Base-by-base conservation (phyloP, 345 rosid genomes). In the Eucalyptus pauciflora region DNA sequence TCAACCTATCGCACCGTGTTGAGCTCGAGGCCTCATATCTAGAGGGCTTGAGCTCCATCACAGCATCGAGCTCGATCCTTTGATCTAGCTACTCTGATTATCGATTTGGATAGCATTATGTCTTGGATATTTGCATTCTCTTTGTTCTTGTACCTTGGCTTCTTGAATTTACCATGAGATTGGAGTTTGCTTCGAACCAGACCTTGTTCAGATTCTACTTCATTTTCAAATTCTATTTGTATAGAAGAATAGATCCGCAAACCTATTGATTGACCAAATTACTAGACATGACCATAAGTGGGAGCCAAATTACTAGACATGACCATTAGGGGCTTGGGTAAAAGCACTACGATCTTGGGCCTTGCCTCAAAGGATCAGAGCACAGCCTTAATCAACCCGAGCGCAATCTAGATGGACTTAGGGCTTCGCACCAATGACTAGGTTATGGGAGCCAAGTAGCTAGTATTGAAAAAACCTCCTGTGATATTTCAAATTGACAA, bases 141-240 rank as follows among this genome's bases (percentile, higher is more conserved):
- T 56, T 24, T 22, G 29, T 24, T 22, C 88, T 98, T 97, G 4
- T 97, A 96, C 89, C 86, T 96, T 50, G 97, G 99, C 9, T 96
- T 97, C 94, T 92, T 96, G 92, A 96, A 96, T 96, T 95, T 93
- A 95, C 96, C 91, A 96, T 95, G 54, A 94, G 92, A 90, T 97
- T 97, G 54, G 96, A 95, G 94, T 88, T 97, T 37, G 91, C 98
- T 90, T 95, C 95, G 5, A 95, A 93, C 90, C 96, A 93, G 52
- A 96, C 99, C 88, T 97, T 96, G 18, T 97, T 97, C 85, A 97
- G 98, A 16, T 96, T 96, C 96, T 96, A 94, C 93, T 96, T 51
- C 4, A 51, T 51, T 51, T 17, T 17, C 22, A 51, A 51, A 51
- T 51, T 51, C 41, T 37, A 37, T 37, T 37, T 37, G 41, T 37